Evolutionary conservation across 169 alveolate genomes (phyloP).

Genomic region (Neospora caninum): DNA sequence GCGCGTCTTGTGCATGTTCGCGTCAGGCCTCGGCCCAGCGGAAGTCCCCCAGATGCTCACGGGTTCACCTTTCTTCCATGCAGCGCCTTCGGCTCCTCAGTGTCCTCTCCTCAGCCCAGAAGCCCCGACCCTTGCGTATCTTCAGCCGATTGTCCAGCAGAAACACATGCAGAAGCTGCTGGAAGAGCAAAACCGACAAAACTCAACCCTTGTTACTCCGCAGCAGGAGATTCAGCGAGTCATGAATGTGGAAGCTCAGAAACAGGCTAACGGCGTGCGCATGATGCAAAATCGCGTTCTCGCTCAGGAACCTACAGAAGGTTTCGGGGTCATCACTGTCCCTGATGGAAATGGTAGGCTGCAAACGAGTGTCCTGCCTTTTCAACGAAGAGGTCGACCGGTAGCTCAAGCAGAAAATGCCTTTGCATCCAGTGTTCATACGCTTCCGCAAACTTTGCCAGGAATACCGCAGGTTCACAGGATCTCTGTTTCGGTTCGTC

Average conservation of each 20-base stretch:
- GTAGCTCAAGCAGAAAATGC: too few species aligned
- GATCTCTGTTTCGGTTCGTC: too few species aligned
- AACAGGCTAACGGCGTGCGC: background rate
- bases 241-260: conserved; percentile 33
- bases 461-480: too few species aligned
- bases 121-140: conserved; percentile 55
- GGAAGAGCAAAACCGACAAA: background rate
- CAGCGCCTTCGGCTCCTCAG: conserved; percentile 62
- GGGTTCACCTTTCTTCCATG: conserved; percentile 65
- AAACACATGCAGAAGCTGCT: conserved; percentile 47
- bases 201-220: background rate
- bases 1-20: too few species aligned
- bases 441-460: too few species aligned
- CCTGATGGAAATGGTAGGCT: conserved; percentile 40
- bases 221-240: conserved; percentile 31
- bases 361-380: too few species aligned
- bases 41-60: conserved; percentile 48
- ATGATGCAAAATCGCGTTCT: conserved; percentile 28
- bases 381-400: too few species aligned
- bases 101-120: conserved; percentile 19
- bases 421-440: too few species aligned
- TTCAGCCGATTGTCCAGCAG: conserved; percentile 2
- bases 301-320: background rate
- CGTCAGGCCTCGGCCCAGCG: conserved; percentile 59
- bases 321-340: conserved; percentile 55